A percentile compares a stretch with the other conserved stretches of the same genome.
These are phyloP conservation scores for Nelumbo lutea DNA, from an alignment of 164 flowering plant species.

Conservation along the genomic window DNA sequence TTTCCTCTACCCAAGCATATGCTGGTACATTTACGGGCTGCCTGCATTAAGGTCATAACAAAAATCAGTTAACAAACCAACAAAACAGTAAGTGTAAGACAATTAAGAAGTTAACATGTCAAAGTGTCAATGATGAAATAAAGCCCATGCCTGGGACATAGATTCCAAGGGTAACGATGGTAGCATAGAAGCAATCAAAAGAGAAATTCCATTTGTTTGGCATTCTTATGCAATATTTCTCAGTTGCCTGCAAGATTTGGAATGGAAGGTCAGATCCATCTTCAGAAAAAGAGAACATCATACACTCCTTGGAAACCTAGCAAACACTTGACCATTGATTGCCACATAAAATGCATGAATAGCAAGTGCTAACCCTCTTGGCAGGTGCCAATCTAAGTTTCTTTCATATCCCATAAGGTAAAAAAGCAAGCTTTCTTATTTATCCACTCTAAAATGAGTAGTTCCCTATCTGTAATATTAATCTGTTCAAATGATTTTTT, in stretches of 20 bases:
- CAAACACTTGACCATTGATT: too few species aligned
- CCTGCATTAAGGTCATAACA: slow-evolving; percentile 38
- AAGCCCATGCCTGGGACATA: slow-evolving; percentile 59
- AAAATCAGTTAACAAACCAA: neutral
- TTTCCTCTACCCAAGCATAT: slow-evolving; percentile 76
- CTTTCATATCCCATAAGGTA: too few species aligned
- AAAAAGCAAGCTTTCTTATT: too few species aligned
- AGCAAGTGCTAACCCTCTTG: neutral
- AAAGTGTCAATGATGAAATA: neutral
- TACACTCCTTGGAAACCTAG: neutral
- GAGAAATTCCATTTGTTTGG: slow-evolving; percentile 83
- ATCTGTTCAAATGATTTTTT: too few species aligned
- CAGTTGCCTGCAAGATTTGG: slow-evolving; percentile 37
- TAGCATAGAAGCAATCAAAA: slow-evolving; percentile 57
- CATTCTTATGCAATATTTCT: slow-evolving; percentile 51
- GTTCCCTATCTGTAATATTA: too few species aligned
- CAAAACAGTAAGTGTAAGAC: too few species aligned
- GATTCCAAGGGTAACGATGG: slow-evolving; percentile 39
- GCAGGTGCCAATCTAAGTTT: neutral
- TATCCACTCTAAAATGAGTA: too few species aligned
- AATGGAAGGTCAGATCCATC: neutral
- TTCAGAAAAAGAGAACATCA: neutral
- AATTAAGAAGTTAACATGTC: neutral
- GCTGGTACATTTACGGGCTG: slow-evolving; percentile 63
- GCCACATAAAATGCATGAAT: too few species aligned